phyloP scores from a whole-genome alignment of 2,329 filamentous ascomycete species.

The Pseudogymnoascus sp. region DNA sequence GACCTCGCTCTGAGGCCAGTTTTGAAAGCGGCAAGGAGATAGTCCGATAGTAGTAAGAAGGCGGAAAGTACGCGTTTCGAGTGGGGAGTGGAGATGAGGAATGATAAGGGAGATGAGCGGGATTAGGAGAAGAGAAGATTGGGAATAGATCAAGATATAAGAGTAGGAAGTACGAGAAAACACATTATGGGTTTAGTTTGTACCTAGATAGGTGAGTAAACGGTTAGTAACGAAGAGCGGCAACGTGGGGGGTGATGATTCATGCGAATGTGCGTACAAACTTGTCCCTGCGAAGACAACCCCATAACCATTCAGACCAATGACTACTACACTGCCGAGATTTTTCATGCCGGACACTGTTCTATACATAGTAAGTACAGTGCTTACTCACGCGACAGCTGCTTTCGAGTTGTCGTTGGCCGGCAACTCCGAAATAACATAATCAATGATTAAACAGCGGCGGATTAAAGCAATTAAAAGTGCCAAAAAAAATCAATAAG shows the following conservation, averaged over 20 bases:
- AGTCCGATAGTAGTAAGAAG: neutral
- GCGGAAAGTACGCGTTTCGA: neutral
- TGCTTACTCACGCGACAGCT: neutral
- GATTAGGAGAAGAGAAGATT: neutral
- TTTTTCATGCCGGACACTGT: neutral
- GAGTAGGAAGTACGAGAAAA: neutral
- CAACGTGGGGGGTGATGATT: neutral
- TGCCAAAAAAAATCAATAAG: neutral
- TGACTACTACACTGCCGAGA: neutral
- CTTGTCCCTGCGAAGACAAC: neutral
- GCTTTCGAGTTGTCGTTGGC: neutral
- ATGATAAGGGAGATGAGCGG: slow-evolving; percentile 6
- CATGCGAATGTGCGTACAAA: neutral
- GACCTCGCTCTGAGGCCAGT: neutral
- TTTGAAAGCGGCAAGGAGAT: neutral
- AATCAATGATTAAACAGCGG: neutral
- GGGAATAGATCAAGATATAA: neutral
- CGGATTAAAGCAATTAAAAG: neutral
- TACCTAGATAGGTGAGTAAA: neutral
- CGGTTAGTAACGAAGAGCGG: neutral
- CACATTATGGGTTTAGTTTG: neutral
- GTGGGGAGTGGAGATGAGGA: slow-evolving; percentile 5
- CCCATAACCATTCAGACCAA: neutral
- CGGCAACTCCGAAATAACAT: neutral
- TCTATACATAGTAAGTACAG: neutral